Evolutionary conservation across 1,284 basidiomycete genomes (phyloP), one percentile per base, ranked within the genome.

Genomic region (Leccinum pachyderme): DNA sequence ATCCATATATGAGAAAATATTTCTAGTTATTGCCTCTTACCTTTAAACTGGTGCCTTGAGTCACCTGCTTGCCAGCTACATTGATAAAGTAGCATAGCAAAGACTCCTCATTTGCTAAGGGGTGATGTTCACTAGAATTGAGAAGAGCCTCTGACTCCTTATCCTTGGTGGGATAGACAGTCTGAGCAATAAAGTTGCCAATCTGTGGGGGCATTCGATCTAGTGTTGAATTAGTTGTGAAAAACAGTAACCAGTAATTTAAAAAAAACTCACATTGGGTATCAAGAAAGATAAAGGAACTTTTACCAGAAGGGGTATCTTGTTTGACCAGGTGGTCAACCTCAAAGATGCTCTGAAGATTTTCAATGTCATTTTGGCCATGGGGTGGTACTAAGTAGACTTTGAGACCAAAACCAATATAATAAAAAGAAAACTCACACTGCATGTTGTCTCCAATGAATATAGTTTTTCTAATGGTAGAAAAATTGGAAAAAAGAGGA

Each of bases 131-230:
- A 62, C 75, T 78, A 2, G 83, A 85, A 5, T 76, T 70, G 6
- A 86, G 77, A 2, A 58, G 50, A 1, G 65, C 31, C 4, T 56
- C 41, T 50, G 41, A 15, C 27, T 52, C 28, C 51, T 77, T 31
- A 33, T 28, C 12, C 56, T 78, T 60, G 22, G 66, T 56, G 25
- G 83, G 72, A 73, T 91, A 91, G 5, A 91, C 75, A 55, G 74
- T 72, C 47, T 77, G 62, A 27, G 87, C 90, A 48, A 91, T 86
- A 52, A 88, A 84, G 6, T 76, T 59, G n/a, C 88, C 88, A 75
- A 90, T 83, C 59, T 87, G 80, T 43, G 81, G 78, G 54, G 89
- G 89, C 87, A 91, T 89, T 2, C 89, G 82, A 61, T 91, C 89
- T 86, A 54, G 54, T 3, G 11, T 7, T 28, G 31, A 13, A 33